These are phyloP conservation scores for Melanogaster broomeanus DNA, from an alignment of 768 basidiomycete species.

Conservation along the genomic window DNA sequence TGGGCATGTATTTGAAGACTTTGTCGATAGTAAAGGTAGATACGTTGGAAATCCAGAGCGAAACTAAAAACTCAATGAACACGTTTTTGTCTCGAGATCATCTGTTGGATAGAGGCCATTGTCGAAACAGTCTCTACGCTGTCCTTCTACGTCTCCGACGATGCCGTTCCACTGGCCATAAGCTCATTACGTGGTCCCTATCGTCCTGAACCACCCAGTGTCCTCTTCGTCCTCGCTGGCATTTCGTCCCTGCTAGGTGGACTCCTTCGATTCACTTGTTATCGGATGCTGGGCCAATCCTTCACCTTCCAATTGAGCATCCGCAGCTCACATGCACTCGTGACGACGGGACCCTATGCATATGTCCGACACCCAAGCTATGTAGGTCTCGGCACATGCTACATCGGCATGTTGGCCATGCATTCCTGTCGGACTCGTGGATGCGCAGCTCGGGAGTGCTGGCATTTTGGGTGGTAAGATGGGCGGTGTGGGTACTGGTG, in stretches of 20 bases:
- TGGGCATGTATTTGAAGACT: not conserved
- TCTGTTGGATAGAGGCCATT: too few relatives aligned
- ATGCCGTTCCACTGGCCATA: not conserved
- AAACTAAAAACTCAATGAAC: too few relatives aligned
- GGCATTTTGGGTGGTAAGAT: slow-evolving; percentile 32
- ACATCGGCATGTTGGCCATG: slow-evolving; percentile 13
- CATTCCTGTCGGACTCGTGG: slow-evolving; percentile 42
- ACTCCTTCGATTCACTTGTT: slow-evolving; percentile 43
- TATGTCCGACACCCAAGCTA: slow-evolving; percentile 56
- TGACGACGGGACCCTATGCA: slow-evolving; percentile 50
- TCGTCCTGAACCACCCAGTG: not conserved
- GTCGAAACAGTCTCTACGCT: not conserved
- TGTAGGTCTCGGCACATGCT: slow-evolving; percentile 36
- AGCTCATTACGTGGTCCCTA: not conserved
- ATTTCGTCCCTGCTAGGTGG: slow-evolving; percentile 37
- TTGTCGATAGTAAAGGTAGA: not conserved
- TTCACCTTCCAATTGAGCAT: slow-evolving; percentile 59
- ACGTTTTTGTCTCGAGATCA: not conserved
- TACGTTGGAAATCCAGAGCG: too few relatives aligned
- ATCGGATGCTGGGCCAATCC: slow-evolving; percentile 44
- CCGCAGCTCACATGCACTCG: slow-evolving; percentile 45
- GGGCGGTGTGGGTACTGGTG: slow-evolving; percentile 26
- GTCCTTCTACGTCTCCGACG: not conserved
- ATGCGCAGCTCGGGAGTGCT: slow-evolving; percentile 43
- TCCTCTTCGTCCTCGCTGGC: slow-evolving; percentile 35